Conservation (phyloP, 1,139 yeast genomes). For the Taphrina pruni region DNA sequence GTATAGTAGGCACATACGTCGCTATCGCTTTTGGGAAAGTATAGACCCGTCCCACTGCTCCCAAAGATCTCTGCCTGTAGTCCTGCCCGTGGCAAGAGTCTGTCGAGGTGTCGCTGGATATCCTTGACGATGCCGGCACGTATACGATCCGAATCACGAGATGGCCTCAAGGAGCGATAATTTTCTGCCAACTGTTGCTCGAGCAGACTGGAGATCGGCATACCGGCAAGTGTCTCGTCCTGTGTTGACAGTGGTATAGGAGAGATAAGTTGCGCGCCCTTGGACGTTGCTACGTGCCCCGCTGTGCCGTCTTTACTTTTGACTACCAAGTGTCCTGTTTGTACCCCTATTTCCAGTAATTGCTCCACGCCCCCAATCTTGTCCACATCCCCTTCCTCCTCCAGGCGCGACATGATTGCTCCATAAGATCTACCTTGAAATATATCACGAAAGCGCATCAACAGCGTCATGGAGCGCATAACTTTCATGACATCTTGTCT, state of each 20-base stretch:
- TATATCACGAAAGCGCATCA: constrained; percentile 18
- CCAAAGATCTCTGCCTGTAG: constrained; percentile 31
- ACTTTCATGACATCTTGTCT: constrained; percentile 17
- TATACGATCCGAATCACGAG: constrained; percentile 18
- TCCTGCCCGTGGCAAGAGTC: constrained; percentile 7
- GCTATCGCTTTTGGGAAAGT: constrained; percentile 32
- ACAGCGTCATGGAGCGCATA: constrained; percentile 24
- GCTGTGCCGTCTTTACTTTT: constrained; percentile 3
- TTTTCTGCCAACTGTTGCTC: constrained; percentile 22
- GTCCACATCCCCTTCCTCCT: constrained; percentile 26
- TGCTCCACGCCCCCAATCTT: constrained; percentile 22
- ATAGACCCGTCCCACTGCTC: constrained; percentile 27
- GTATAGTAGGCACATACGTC: constrained; percentile 31
- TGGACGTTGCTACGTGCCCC: not conserved
- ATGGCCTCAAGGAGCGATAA: constrained; percentile 22
- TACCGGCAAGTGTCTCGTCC: not conserved
- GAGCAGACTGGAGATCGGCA: constrained; percentile 2
- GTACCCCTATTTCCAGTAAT: constrained; percentile 20
- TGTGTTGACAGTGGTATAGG: not conserved
- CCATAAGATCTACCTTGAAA: constrained; percentile 12
- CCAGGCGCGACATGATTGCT: constrained; percentile 8
- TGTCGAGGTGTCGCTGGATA: constrained; percentile 28
- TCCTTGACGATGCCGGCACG: constrained; percentile 28
- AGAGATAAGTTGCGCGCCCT: constrained; percentile 3
- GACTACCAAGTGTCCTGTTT: constrained; percentile 13